phyloP scores from a whole-genome alignment of 208 protist species.

The Strigomonas galati region DNA sequence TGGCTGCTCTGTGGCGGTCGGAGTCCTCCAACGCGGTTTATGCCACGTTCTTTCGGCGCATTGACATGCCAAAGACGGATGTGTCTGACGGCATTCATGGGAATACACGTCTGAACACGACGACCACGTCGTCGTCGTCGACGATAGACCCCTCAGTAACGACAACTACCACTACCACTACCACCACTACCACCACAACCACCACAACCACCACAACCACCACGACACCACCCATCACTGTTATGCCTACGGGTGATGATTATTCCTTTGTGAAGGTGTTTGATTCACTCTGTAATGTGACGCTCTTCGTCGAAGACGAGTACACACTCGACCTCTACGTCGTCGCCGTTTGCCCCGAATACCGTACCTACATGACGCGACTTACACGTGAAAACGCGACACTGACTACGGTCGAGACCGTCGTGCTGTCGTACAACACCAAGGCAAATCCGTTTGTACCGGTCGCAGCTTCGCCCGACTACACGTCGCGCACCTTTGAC shows the following conservation, averaged over 20 bases:
- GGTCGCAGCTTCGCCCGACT: background rate
- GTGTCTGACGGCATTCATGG: slow-evolving; percentile 9
- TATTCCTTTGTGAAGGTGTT: background rate
- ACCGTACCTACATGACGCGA: background rate
- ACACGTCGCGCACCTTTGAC: slow-evolving; percentile 13
- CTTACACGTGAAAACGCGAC: background rate
- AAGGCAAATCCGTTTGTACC: background rate
- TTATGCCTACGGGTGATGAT: too few relatives aligned
- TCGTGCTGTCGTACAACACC: background rate
- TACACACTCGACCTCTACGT: background rate
- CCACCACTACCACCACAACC: too few relatives aligned
- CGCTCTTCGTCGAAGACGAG: background rate
- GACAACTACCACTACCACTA: too few relatives aligned
- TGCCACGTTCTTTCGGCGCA: background rate
- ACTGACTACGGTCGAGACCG: background rate
- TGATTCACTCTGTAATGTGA: background rate
- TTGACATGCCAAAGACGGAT: background rate
- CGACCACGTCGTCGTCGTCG: too few relatives aligned
- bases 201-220: too few relatives aligned
- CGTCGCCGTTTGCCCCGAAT: background rate
- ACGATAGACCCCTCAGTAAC: too few relatives aligned
- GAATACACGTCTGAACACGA: too few relatives aligned
- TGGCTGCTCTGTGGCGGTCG: background rate
- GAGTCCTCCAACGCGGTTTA: background rate
- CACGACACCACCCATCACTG: too few relatives aligned